A percentile compares a stretch with the other conserved stretches of the same genome.
phyloP scores from a whole-genome alignment of 768 basidiomycete genomes.

The Trametes sanguinea region DNA sequence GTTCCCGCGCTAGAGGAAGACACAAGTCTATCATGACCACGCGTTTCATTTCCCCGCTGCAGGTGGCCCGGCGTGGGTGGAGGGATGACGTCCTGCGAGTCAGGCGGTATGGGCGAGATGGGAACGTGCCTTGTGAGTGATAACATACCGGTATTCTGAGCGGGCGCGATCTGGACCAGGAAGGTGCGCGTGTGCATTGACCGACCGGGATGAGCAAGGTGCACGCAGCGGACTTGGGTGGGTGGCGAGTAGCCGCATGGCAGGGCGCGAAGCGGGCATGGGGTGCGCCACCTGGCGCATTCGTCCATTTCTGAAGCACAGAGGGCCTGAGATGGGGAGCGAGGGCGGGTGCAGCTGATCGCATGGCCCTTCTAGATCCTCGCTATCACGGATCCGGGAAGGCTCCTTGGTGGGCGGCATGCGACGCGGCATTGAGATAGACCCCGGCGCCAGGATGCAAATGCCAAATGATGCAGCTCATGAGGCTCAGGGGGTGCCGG shows the following conservation, averaged over 20 bases:
- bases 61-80: not conserved
- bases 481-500: not conserved
- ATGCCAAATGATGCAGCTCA: not conserved
- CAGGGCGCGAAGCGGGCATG: not conserved
- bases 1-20: not conserved
- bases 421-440: slow-evolving; percentile 1
- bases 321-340: not conserved
- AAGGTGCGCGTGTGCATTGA: not conserved
- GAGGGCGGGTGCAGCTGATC: slow-evolving; percentile 6
- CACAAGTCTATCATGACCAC: slow-evolving; percentile 8
- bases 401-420: not conserved
- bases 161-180: not conserved
- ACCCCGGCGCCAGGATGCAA: not conserved
- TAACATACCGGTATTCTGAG: not conserved
- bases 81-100: not conserved
- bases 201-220: not conserved
- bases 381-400: not conserved
- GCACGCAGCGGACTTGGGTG: not conserved
- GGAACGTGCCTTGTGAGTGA: not conserved
- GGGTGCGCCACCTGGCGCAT: not conserved
- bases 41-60: not conserved
- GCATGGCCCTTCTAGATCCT: not conserved
- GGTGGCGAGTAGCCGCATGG: slow-evolving; percentile 16
- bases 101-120: not conserved
- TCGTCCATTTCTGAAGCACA: not conserved